Base-by-base conservation (phyloP, 768 basidiomycete genomes). In the Phanerochaete carnosa region DNA sequence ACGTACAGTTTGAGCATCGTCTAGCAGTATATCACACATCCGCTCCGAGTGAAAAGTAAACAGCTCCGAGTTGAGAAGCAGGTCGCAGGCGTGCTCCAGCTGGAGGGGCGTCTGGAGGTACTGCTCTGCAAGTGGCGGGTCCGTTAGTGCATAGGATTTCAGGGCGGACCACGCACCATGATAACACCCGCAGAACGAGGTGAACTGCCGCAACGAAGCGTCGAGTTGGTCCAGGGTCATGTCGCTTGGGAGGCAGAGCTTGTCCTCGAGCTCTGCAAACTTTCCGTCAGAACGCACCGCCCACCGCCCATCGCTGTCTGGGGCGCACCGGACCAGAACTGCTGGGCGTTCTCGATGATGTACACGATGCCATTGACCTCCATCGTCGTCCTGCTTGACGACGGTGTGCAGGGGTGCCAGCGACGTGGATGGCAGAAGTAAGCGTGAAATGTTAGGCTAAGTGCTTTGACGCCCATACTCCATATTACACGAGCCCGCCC, bases 11-110 rank as follows among this genome's bases (percentile, higher is more conserved):
- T 83, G 80, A 13, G 83, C 83, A 66, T 92, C 87, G 51, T 87
- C 81, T 37, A 89, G 77, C 51, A 94, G 76, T 45, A 90, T 82
- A 64, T 93, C 90, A 58, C 88, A 85, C 92, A 95, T 95, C 33
- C 96, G 79, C 69, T 95, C 94, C 2, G 92, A 94, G 72, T 98
- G 94, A 68, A 91, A 95, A 2, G 83, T 73, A 67, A 98, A 97
- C 43, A 98, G 81, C 68, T 95, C 94, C 0, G 92, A 94, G 57
- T 86, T 83, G 45, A 95, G 77, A 13, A 98, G 76, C 30, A 90
- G 74, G 43, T 82, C 77, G 65, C 90, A 89, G 12, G 94, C 94
- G 70, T 94, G 89, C 62, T 94, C 85, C 49, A 98, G 80, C 67
- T 96, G 94, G 26, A 90, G 73, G 2, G 89, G 89, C 57, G 85